Conservation (phyloP, 805 yeast species). For the Candida insectorum region DNA sequence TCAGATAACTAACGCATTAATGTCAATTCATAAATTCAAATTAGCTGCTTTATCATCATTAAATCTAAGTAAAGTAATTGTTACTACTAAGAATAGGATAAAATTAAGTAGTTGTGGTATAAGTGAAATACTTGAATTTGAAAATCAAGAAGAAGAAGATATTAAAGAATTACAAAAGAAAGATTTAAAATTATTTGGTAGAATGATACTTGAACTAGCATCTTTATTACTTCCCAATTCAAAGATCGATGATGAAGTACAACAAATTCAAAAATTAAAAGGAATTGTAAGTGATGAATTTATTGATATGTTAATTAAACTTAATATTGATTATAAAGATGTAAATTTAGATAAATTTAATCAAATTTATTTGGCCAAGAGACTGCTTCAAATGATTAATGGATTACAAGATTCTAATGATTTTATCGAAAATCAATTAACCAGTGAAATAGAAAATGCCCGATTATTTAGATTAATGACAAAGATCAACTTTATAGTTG, state of each 20-base stretch:
- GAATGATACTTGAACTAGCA: conserved; percentile 55
- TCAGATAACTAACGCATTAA: conserved; percentile 70
- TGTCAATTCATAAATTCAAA: conserved; percentile 61
- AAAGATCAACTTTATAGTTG: conserved; percentile 75
- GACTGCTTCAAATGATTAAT: conserved; percentile 39
- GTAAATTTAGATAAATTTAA: conserved; percentile 23
- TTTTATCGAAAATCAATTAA: conserved; percentile 56
- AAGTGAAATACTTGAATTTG: conserved; percentile 57
- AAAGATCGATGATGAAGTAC: conserved; percentile 10
- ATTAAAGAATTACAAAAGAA: conserved; percentile 38
- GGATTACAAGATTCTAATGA: conserved; percentile 53
- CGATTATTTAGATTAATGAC: conserved; percentile 77
- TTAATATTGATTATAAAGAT: conserved; percentile 16
- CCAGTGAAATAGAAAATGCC: conserved; percentile 82
- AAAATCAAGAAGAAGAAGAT: conserved; percentile 13
- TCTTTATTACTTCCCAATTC: conserved; percentile 29
- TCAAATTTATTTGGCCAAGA: conserved; percentile 19
- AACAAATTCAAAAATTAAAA: conserved; percentile 13
- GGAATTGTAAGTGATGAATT: conserved; percentile 41
- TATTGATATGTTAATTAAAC: conserved; percentile 40
- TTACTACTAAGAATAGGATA: conserved; percentile 69
- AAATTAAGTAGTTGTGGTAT: conserved; percentile 71
- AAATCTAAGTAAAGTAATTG: conserved; percentile 65
- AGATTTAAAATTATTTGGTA: conserved; percentile 62
- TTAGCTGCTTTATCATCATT: conserved; percentile 60